Percentiles rank a stretch among this genome's conserved stretches.
phyloP scores from a whole-genome alignment of 306 rosid genomes.

The Inga leiocalycina region DNA sequence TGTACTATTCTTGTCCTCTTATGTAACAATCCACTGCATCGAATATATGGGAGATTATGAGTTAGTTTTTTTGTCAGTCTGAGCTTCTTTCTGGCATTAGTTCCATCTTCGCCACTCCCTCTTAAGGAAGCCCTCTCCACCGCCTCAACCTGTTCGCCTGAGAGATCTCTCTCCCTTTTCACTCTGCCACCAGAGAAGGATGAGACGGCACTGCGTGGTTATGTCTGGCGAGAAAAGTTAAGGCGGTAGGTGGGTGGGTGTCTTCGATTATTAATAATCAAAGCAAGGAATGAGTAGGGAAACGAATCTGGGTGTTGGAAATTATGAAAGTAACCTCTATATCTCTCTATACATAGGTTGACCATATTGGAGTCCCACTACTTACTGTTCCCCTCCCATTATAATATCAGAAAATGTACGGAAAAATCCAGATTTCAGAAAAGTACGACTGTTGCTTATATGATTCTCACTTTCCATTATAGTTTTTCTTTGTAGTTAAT shows the following conservation, averaged over 20 bases:
- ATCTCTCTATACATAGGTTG: conserved; percentile 80
- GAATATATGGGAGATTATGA: too few species aligned
- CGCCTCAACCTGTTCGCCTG: conserved; percentile 59
- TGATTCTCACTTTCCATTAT: too few species aligned
- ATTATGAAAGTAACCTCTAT: conserved; percentile 44
- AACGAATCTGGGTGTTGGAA: conserved; percentile 65
- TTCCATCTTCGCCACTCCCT: conserved; percentile 81
- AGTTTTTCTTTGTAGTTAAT: too few species aligned
- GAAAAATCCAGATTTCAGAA: conserved; percentile 7
- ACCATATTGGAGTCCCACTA: conserved; percentile 64
- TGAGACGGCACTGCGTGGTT: conserved; percentile 75
- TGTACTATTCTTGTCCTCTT: too few species aligned
- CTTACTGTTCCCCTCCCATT: conserved; percentile 35
- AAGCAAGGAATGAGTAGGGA: conserved; percentile 70
- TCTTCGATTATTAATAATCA: conserved; percentile 77
- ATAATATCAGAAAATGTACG: conserved; percentile 39
- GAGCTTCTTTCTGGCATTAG: conserved; percentile 87
- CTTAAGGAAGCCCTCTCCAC: conserved; percentile 73
- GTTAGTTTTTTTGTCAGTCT: conserved; percentile 67
- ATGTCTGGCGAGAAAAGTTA: conserved; percentile 52
- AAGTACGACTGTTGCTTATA: too few species aligned
- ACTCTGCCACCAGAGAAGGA: conserved; percentile 78
- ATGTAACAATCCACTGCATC: too few species aligned
- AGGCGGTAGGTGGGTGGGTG: conserved; percentile 64
- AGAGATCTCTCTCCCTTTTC: conserved; percentile 85